Evolutionary conservation across 2,329 filamentous ascomycete genomes (phyloP), one percentile per base, ranked within the genome.

Genomic region (Fusarium agapanthi): DNA sequence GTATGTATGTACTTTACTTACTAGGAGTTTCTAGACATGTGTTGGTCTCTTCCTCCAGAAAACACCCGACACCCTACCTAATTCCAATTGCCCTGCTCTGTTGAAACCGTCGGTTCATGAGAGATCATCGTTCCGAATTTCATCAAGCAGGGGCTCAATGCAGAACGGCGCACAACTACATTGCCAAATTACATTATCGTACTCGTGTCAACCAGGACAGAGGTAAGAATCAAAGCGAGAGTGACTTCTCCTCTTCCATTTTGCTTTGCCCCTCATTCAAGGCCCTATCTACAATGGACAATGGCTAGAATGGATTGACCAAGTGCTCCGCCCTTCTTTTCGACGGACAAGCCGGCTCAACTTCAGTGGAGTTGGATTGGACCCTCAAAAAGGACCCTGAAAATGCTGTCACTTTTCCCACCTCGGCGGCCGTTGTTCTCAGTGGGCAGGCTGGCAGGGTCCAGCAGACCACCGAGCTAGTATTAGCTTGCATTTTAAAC

Each of bases 371-470:
- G 45, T 66, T 47, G 55, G 47, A 50, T 47, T 67, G 70, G 71
- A 73, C 70, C 61, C 71, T 73, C 66, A 60, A 66, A 64, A 57
- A 69, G 51, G 66, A 69, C 66, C 66, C 66, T 69, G 66, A 69
- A 69, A 69, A 71, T 70, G 67, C 62, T 71, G 67, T 73, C 70
- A 73, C 60, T 45, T 40, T 57, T 53, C 53, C 34, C 65, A 47
- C 48, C 56, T 56, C 55, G 34, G 43, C 56, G 58, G 57, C 66
- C 55, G 57, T 59, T 44, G 56, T 61, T 67, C 56, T 65, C 50
- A 12, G 41, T 22, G 18, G 51, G 59, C 40, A 62, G 47, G 61
- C 14, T 10, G 58, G 62, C 50, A 65, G 61, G 63, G 53, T 62
- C 53, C 26, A 67, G 47, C 32, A 26, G 44, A 53, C 37, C 35